These are phyloP conservation scores for Dillenia suffruticosa DNA, from an alignment of 164 flowering plant species.

Conservation along the genomic window DNA sequence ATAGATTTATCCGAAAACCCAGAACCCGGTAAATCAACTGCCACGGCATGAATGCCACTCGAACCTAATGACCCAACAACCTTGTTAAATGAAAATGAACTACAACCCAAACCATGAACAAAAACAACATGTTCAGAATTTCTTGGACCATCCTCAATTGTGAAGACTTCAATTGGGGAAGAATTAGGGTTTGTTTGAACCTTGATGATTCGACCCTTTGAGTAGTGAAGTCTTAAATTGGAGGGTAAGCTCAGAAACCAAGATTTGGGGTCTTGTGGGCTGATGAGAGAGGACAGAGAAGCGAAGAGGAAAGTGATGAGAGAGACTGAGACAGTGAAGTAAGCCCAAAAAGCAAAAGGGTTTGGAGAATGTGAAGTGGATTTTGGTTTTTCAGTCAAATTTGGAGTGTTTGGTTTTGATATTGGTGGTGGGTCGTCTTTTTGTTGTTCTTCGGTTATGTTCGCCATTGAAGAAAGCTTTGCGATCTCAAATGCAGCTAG, in stretches of 20 bases:
- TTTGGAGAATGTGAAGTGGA: slow-evolving; percentile 12
- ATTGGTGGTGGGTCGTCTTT: slow-evolving; percentile 8
- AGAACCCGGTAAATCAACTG: slow-evolving; percentile 83
- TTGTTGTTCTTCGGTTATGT: slow-evolving; percentile 48
- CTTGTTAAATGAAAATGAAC: slow-evolving; percentile 58
- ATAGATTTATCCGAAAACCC: slow-evolving; percentile 77
- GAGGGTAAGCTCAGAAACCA: slow-evolving; percentile 70
- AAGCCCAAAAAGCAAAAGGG: slow-evolving; percentile 80
- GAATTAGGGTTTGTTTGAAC: slow-evolving; percentile 45
- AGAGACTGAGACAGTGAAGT: slow-evolving; percentile 64
- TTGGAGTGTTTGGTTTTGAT: slow-evolving; percentile 11
- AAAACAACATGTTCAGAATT: slow-evolving; percentile 49
- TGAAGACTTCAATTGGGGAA: slow-evolving; percentile 59
- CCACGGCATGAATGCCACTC: slow-evolving; percentile 54
- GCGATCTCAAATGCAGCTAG: not conserved
- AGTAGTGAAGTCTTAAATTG: slow-evolving; percentile 62
- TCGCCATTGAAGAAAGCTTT: slow-evolving; percentile 41
- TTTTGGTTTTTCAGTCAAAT: slow-evolving; percentile 19
- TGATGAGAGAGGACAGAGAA: slow-evolving; percentile 29
- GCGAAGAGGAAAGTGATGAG: slow-evolving; percentile 45
- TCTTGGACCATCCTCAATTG: slow-evolving; percentile 43
- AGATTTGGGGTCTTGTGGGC: slow-evolving; percentile 62
- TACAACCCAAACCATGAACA: slow-evolving; percentile 77
- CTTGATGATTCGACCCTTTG: slow-evolving; percentile 66
- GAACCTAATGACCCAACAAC: slow-evolving; percentile 36